Evolutionary conservation across 169 alveolate species (phyloP), one percentile per base, ranked within the genome.

Genomic region (Eimeria acervulina): DNA sequence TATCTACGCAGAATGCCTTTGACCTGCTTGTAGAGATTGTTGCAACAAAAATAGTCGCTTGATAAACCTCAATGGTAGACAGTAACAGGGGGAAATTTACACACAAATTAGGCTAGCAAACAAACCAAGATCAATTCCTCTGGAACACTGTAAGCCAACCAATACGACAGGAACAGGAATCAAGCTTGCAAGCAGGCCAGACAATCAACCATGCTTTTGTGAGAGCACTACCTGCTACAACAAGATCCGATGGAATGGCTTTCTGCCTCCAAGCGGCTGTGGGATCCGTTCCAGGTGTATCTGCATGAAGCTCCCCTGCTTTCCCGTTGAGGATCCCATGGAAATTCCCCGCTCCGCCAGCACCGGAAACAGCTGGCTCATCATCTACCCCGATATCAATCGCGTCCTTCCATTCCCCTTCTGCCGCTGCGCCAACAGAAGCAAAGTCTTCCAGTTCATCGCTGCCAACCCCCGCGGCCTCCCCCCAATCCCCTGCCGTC

Each of bases 401-500:
- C 10, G 94, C 96, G 81, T 93, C 96, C 55, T 76, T 83, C 96
- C 96, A 93, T 55, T 93, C 96, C 28, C 81, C 93, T 40, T 61
- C 96, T 47, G 89, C 96, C 68, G 95, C 96, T 33, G 76, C 95
- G 42, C 80, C 94, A 15, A 80, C 89, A 31, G 90, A 81, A 26
- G 84, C 96, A 47, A 83, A 83, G 59, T 81, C 96, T 61, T 76
- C 96, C 42, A 78, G 66, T 33, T 59, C 96, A 36, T 93, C 96
- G 23, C 61, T 33, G 85, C 93, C 91, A 42, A 19, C 83, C 31
- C 47, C 95, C 40, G 42, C 42, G 23, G 76, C 92, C 36, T 93
- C 96, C 72, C 66, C 96, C 96, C 96, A 93, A 51, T 68, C 92
- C 36, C 85, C 84, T 33, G 42, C 76, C 83, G 42, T 47, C 28